phyloP scores from a whole-genome alignment of 495 filamentous ascomycete genomes.

The Penicillium robsamsonii region DNA sequence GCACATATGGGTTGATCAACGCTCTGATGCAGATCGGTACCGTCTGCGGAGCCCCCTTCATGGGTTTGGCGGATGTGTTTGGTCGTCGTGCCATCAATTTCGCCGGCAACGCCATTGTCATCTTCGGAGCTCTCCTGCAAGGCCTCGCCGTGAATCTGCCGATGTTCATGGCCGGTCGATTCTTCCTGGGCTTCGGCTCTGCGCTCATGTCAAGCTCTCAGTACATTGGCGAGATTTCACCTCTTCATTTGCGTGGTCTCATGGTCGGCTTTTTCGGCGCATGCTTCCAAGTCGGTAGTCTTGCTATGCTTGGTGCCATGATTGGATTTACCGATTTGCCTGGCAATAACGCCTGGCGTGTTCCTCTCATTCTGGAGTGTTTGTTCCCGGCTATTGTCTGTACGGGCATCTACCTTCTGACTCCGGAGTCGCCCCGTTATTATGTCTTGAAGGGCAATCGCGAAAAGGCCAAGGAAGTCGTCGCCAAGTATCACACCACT shows the following conservation, averaged over 20 bases:
- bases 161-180: slow-evolving; percentile 43
- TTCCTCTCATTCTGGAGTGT: slow-evolving; percentile 38
- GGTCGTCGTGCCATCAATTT: slow-evolving; percentile 44
- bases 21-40: slow-evolving; percentile 42
- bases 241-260: slow-evolving; percentile 43
- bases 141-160: slow-evolving; percentile 32
- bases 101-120: slow-evolving; percentile 37
- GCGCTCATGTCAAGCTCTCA: slow-evolving; percentile 41
- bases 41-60: slow-evolving; percentile 39
- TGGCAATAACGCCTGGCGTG: slow-evolving; percentile 34
- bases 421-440: slow-evolving; percentile 43
- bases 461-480: slow-evolving; percentile 34
- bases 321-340: slow-evolving; percentile 30
- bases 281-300: slow-evolving; percentile 42
- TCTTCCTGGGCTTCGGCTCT: slow-evolving; percentile 43
- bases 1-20: slow-evolving; percentile 36
- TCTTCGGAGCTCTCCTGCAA: slow-evolving; percentile 39
- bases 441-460: slow-evolving; percentile 38
- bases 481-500: slow-evolving; percentile 41
- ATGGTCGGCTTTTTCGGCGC: slow-evolving; percentile 46
- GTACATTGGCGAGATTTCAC: slow-evolving; percentile 45
- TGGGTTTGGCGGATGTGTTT: slow-evolving; percentile 37
- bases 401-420: slow-evolving; percentile 34
- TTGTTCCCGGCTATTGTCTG: slow-evolving; percentile 42
- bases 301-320: slow-evolving; percentile 38